Conservation (phyloP, 495 filamentous ascomycete species). For the Penicillium cinerascens region DNA sequence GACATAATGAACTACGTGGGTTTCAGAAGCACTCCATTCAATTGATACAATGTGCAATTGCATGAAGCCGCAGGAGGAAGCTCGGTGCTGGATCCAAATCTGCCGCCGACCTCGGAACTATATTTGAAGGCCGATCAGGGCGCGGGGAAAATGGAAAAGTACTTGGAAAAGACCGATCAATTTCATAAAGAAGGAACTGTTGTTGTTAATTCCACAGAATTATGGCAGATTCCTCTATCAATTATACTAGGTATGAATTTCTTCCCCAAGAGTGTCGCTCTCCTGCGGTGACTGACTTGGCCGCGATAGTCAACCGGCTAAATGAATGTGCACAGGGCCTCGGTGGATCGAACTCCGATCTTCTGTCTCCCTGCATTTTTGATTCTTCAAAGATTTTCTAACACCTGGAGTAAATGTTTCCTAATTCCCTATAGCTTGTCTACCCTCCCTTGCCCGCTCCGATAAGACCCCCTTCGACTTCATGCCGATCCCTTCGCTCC, state of each 20-base stretch:
- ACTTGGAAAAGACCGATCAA: not conserved
- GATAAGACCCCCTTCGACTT: not conserved
- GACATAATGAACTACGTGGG: too few relatives aligned
- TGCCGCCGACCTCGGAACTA: not conserved
- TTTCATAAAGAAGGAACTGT: not conserved
- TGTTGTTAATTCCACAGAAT: not conserved
- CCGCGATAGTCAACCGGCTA: not conserved
- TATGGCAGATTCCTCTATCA: not conserved
- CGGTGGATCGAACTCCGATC: slow-evolving; percentile 3
- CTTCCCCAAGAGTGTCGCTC: not conserved
- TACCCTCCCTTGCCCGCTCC: not conserved
- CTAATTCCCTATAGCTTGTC: not conserved
- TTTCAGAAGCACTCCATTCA: not conserved
- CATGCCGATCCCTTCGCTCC: slow-evolving; percentile 59
- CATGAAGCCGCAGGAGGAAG: not conserved
- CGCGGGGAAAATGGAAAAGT: not conserved
- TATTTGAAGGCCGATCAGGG: not conserved
- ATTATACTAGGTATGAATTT: not conserved
- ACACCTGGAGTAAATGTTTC: too few relatives aligned
- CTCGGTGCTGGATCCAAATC: not conserved
- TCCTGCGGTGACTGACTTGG: not conserved
- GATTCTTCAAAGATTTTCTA: not conserved
- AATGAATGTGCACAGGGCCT: not conserved
- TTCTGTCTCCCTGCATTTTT: not conserved
- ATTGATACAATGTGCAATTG: not conserved